Percentiles rank a stretch among this genome's conserved stretches.
These are phyloP conservation scores for Byssoonygena ceratinophila DNA, from an alignment of 2,329 filamentous ascomycete species.

Conservation along the genomic window DNA sequence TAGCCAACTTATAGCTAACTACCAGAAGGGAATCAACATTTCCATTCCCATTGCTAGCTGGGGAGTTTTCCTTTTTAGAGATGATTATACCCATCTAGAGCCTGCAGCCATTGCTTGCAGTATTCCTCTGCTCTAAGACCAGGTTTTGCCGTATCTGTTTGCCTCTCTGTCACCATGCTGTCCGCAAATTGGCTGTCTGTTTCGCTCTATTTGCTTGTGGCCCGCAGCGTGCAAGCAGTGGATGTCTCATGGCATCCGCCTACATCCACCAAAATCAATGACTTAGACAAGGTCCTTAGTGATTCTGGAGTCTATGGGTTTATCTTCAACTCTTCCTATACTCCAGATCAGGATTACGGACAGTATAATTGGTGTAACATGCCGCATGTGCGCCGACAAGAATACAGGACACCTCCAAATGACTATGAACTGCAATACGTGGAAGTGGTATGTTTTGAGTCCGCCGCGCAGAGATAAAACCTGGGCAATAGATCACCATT, in stretches of 20 bases:
- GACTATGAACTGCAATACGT: slow-evolving; percentile 63
- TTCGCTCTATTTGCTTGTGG: slow-evolving; percentile 13
- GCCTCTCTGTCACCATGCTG: neutral
- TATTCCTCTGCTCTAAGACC: neutral
- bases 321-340: slow-evolving; percentile 56
- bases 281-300: slow-evolving; percentile 48
- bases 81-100: too few species aligned
- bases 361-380: slow-evolving; percentile 79
- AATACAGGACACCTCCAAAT: slow-evolving; percentile 48
- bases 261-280: slow-evolving; percentile 47
- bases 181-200: neutral
- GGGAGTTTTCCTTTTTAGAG: too few species aligned
- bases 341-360: slow-evolving; percentile 48
- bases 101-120: neutral
- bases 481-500: neutral
- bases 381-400: slow-evolving; percentile 61
- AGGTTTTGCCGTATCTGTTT: neutral
- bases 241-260: slow-evolving; percentile 52
- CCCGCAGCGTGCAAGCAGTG: slow-evolving; percentile 15
- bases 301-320: slow-evolving; percentile 60
- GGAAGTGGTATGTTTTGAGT: slow-evolving; percentile 50
- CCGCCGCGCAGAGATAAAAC: neutral
- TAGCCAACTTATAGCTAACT: neutral
- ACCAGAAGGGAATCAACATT: neutral
- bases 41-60: neutral